These are phyloP conservation scores for Fusarium newnesense DNA, from an alignment of 2,329 filamentous ascomycete species.

Conservation along the genomic window DNA sequence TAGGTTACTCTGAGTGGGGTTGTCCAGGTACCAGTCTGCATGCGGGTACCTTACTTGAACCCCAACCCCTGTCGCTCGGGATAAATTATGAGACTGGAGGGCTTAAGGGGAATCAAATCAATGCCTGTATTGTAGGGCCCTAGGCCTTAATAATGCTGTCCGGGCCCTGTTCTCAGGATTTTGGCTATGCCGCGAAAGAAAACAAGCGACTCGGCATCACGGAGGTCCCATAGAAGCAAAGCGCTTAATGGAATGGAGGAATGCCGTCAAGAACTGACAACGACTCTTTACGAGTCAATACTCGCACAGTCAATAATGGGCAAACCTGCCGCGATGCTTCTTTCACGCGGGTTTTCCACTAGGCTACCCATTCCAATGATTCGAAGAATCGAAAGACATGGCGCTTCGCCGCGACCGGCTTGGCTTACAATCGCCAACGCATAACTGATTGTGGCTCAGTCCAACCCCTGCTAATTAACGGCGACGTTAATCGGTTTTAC, in stretches of 20 bases:
- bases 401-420: conserved; percentile 40
- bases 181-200: conserved; percentile 5
- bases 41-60: conserved; percentile 33
- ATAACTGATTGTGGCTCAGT: conserved; percentile 23
- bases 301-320: not conserved
- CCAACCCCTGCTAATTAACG: conserved; percentile 19
- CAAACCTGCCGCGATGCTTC: conserved; percentile 1
- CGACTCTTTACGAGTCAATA: conserved; percentile 1
- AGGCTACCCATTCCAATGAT: conserved; percentile 33
- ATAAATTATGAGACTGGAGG: conserved; percentile 20
- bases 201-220: conserved; percentile 17
- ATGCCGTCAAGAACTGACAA: not conserved
- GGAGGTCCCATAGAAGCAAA: not conserved
- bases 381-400: conserved; percentile 22
- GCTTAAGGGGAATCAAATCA: conserved; percentile 18
- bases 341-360: conserved; percentile 10
- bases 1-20: conserved; percentile 24
- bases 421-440: conserved; percentile 32
- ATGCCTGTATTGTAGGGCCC: conserved; percentile 12
- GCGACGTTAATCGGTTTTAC: conserved; percentile 21
- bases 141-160: not conserved
- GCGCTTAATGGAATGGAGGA: conserved; percentile 1
- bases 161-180: not conserved
- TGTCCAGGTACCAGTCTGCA: conserved; percentile 28
- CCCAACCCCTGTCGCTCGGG: conserved; percentile 17